phyloP scores from a whole-genome alignment of 129 eudicot genomes.

The Scalesia atractyloides region DNA sequence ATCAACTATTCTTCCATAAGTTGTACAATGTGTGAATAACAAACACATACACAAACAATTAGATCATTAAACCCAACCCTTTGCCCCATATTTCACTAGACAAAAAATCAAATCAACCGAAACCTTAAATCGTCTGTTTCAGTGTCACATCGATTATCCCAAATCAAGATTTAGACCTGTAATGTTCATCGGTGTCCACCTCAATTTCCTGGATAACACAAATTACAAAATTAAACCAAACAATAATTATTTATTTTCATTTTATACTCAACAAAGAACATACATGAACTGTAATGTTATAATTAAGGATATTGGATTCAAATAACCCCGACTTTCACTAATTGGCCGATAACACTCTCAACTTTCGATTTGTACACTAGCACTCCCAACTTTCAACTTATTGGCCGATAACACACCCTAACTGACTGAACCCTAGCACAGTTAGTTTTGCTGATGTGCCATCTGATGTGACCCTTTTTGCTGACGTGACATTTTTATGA shows the following conservation, averaged over 20 bases:
- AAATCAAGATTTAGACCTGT: constrained; percentile 75
- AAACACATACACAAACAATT: constrained; percentile 35
- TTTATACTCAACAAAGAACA: neutral
- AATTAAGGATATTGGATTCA: no score
- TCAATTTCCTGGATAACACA: constrained; percentile 63
- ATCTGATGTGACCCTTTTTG: no score
- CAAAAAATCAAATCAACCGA: neutral
- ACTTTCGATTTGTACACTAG: no score
- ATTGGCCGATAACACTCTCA: no score
- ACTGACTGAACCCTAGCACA: no score
- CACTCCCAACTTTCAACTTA: no score
- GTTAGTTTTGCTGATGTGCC: no score
- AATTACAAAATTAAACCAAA: neutral
- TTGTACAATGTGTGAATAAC: constrained; percentile 15
- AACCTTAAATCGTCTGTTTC: constrained; percentile 52
- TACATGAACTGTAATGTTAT: no score
- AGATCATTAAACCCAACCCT: constrained; percentile 17
- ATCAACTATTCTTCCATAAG: constrained; percentile 12
- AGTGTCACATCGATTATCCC: constrained; percentile 70
- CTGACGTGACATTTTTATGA: no score
- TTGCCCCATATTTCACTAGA: constrained; percentile 6
- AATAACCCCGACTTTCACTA: no score
- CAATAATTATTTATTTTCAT: neutral
- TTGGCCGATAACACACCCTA: no score
- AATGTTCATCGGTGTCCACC: constrained; percentile 85